phyloP scores from a whole-genome alignment of 2,329 filamentous ascomycete genomes.

The Aspergillus candidus region DNA sequence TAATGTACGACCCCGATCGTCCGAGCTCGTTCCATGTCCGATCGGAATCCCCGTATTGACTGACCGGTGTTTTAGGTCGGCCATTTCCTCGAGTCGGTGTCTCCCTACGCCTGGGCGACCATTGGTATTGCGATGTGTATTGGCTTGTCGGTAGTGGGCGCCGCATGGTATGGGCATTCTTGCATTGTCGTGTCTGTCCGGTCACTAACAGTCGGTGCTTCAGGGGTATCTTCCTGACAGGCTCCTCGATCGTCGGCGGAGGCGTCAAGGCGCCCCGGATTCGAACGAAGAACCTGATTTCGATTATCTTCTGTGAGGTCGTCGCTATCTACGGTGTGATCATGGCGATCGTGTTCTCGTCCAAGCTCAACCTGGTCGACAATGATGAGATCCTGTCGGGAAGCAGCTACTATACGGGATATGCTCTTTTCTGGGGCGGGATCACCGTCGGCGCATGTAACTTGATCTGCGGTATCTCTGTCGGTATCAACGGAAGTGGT shows the following conservation, averaged over 20 bases:
- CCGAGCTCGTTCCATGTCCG: background rate
- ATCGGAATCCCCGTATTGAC: background rate
- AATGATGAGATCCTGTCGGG: conserved; percentile 63
- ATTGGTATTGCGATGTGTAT: conserved; percentile 91
- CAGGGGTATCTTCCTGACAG: conserved; percentile 99
- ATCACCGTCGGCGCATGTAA: conserved; percentile 95
- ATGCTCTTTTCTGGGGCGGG: conserved; percentile 91
- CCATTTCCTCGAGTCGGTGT: conserved; percentile 87
- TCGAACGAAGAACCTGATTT: conserved; percentile 98
- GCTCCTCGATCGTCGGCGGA: conserved; percentile 92
- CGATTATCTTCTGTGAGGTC: conserved; percentile 99
- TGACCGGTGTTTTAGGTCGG: conserved; percentile 59
- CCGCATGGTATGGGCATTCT: conserved; percentile 67
- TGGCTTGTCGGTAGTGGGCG: conserved; percentile 89
- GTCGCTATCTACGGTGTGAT: conserved; percentile 99
- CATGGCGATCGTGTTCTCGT: conserved; percentile 97
- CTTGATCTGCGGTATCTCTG: conserved; percentile 88
- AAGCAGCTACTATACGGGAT: conserved; percentile 88
- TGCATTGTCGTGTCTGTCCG: background rate
- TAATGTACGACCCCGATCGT: conserved; percentile 57
- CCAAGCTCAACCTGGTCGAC: conserved; percentile 66
- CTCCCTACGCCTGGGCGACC: conserved; percentile 88
- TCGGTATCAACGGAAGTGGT: conserved; percentile 96
- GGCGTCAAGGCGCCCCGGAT: conserved; percentile 96
- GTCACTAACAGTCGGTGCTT: conserved; percentile 15